Evolutionary conservation across 345 rosid genomes (phyloP).

Genomic region (Eutrema japonicum): DNA sequence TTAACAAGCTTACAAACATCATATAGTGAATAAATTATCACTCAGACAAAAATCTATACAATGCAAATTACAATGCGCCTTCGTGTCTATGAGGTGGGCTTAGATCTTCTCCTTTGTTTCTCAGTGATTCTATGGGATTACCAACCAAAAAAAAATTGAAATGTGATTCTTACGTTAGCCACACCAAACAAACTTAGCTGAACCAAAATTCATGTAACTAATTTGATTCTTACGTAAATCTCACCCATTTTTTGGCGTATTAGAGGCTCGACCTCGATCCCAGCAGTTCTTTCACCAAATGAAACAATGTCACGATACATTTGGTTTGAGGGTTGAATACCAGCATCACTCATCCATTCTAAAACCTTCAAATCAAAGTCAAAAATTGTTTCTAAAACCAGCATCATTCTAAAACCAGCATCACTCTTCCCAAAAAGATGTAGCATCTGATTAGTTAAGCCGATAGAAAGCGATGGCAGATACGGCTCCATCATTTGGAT

Average conservation of each 20-base stretch:
- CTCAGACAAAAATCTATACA: not conserved
- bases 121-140: conserved; percentile 26
- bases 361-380: conserved; percentile 58
- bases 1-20: conserved; percentile 26
- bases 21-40: not conserved
- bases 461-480: conserved; percentile 58
- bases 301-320: conserved; percentile 69
- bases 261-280: conserved; percentile 60
- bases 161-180: not conserved
- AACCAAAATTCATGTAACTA: not conserved
- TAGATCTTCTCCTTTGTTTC: conserved; percentile 30
- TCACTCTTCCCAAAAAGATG: conserved; percentile 77
- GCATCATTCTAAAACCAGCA: too few species aligned
- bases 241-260: conserved; percentile 68
- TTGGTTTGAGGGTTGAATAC: conserved; percentile 63
- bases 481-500: conserved; percentile 75
- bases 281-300: conserved; percentile 68
- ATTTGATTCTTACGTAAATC: conserved; percentile 22
- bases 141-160: not conserved
- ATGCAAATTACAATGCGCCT: conserved; percentile 25
- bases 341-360: conserved; percentile 85
- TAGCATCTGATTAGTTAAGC: conserved; percentile 76
- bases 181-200: conserved; percentile 10
- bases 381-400: conserved; percentile 43
- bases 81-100: conserved; percentile 16